phyloP scores from a whole-genome alignment of 805 yeast species.

The Cyberlindnera mississippiensis region DNA sequence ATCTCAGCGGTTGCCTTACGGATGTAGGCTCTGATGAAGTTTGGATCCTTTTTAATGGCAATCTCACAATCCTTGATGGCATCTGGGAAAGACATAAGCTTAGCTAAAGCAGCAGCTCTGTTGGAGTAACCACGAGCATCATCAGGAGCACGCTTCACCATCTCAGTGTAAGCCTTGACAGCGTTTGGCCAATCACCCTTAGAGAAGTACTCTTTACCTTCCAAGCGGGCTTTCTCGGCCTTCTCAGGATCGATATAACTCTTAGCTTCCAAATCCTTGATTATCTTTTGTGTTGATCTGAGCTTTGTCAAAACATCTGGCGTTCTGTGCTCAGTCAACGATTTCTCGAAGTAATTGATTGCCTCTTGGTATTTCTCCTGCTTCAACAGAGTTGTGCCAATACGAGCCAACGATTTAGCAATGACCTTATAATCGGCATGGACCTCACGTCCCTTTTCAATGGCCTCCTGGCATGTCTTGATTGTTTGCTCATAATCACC shows the following conservation, averaged over 20 bases:
- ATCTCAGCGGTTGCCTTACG: slow-evolving; percentile 94
- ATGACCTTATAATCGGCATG: slow-evolving; percentile 90
- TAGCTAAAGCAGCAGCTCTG: slow-evolving; percentile 95
- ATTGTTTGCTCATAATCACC: slow-evolving; percentile 88
- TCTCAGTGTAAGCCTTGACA: slow-evolving; percentile 90
- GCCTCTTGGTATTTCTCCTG: slow-evolving; percentile 70
- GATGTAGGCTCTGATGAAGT: slow-evolving; percentile 89
- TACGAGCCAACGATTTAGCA: slow-evolving; percentile 90
- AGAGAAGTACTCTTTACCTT: slow-evolving; percentile 85
- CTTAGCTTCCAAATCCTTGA: slow-evolving; percentile 72
- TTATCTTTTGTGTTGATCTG: slow-evolving; percentile 80
- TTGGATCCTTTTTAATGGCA: slow-evolving; percentile 86
- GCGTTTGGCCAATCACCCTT: slow-evolving; percentile 97
- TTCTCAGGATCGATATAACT: slow-evolving; percentile 83
- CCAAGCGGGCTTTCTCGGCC: slow-evolving; percentile 92
- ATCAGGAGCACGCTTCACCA: slow-evolving; percentile 94
- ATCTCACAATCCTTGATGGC: slow-evolving; percentile 88
- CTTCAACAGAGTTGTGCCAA: slow-evolving; percentile 80
- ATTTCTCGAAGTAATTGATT: slow-evolving; percentile 75
- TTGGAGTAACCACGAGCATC: slow-evolving; percentile 97
- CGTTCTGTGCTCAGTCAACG: slow-evolving; percentile 95
- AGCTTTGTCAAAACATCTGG: slow-evolving; percentile 88
- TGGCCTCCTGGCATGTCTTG: slow-evolving; percentile 72
- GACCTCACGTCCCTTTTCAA: slow-evolving; percentile 83
- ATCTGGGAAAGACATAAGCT: slow-evolving; percentile 95